Evolutionary conservation across 2,329 filamentous ascomycete species (phyloP), one percentile per base, ranked within the genome.

Genomic region (Ascochyta fabae): DNA sequence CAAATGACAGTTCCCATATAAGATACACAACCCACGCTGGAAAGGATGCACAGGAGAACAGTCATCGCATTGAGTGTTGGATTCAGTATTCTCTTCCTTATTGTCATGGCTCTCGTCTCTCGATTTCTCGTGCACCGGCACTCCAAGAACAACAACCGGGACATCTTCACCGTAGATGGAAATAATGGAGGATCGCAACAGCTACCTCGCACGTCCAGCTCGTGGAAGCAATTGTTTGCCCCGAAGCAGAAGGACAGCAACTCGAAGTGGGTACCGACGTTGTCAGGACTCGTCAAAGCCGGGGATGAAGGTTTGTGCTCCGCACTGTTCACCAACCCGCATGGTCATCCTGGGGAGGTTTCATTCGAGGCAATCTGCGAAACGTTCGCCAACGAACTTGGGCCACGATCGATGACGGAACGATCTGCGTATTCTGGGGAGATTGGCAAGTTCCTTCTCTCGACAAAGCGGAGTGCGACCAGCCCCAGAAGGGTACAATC

Each of bases 261-360:
- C 16, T 41, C 54, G 10, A 56, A 61, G 7, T 66, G 64, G 63
- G 66, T 70, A 15, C 70, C 71, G 12, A 64, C 61, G 3, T 26
- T 73, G n/a, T 66, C 69, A 12, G 64, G 61, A 33, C 61, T 75
- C 29, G 55, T 75, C 56, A 70, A 71, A 58, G 71, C 70, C 38
- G 72, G 68, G 16, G 71, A 75, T 50, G 70, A 75, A 41, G 65
- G 61, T 3, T 12, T 72, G 12, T 64, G 66, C 43, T 62, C 69
- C 15, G 47, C 65, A 35, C 39, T 75, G 42, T 68, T 73, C 60
- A 47, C 63, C 48, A 42, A 50, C 22, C 50, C 66, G 26, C 64
- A 68, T 51, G 61, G 50, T 19, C 57, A 64, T 36, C 60, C 61
- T 27, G 66, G 67, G 43, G 62, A 68, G n/a, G 13, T 70, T 23